Base-by-base conservation (phyloP, 495 filamentous ascomycete genomes). In the Xylaria telfairii region DNA sequence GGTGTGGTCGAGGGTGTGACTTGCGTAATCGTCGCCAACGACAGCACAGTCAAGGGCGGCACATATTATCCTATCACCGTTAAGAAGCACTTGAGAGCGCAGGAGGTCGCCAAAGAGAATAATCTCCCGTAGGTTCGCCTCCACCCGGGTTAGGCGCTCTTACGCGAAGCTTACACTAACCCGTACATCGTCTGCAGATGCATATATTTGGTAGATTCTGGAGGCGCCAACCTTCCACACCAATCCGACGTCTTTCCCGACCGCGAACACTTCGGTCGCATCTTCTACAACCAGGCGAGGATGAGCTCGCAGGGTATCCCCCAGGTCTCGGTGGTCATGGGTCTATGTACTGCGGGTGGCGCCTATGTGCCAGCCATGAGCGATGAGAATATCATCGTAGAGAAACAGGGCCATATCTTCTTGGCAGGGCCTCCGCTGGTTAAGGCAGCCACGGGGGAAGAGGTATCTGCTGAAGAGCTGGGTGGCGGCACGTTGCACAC, bases 41-140 rank as follows among this genome's bases (percentile, higher is more conserved):
- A 99, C 78, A 95, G 92, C 84, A 99, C 96, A 17, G 96, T 97
- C 71, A 99, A 99, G 83, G 96, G 96, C n/a, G 96, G 96, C 57
- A 98, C 96, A 2, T 99, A 99, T 82, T 98, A 94, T 80, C 96
- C 96, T 0, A 95, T 99, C 64, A 99, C 96, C 2, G 94, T 99
- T 41, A 97, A 97, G 84, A 99, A 99, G 83, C 96, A 98, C 81
- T 85, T 98, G 17, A 90, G 96, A 67, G 96, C 96, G 28, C 96
- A 99, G 80, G 91, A 89, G 30, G 91, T 98, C 67, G 96, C 96
- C 2, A 88, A 93, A 71, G 92, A 98, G 80, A 99, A 98, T 76
- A 89, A 89, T 69, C 77, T 83, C 12, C 87, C 87, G 86, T 88
- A 75, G 74, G 85, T 81, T 26, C 13, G 41, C 26, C 21, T 57